Base-by-base conservation (phyloP, 345 rosid genomes). In the Raphanus raphanistrum region DNA sequence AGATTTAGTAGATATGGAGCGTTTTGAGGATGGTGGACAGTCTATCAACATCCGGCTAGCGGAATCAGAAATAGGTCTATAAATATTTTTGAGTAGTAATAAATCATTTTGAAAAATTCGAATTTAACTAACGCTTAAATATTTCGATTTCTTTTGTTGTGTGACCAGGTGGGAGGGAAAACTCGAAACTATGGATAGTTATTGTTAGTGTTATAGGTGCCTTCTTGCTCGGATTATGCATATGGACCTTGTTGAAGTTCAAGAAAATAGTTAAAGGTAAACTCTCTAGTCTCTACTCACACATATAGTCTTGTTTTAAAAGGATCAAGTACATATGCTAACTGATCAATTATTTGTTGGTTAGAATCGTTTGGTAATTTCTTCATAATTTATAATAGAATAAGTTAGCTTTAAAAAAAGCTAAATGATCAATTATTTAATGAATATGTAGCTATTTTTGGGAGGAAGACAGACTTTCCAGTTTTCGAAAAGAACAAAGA, bases 251-350 rank as follows among this genome's bases (percentile, higher is more conserved):
- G 8, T 84, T 90, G 87, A 81, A 78, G 72, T 81, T 82, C 80
- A 87, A 78, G 73, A 81, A 69, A 43, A 79, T 66, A 38, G 54
- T 84, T 16, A 76, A 65, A 87, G 95, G 98, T 91, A 69, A 50
- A 21, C 21, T 25, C 25, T 74, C 52, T 4, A 21, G n/a, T 25
- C 25, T 74, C 52, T 4, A 41, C 62, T 21, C 21, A 21, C 1
- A 21, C 21, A 21, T 21, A 21, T 21, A 21, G 21, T 21, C 21
- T 21, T 21, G 21, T 21, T 21, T 26, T 27, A 66, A 43, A 8
- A 29, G 4, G 7, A 38, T 1, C 9, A 48, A n/a, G 16, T 13
- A 17, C 54, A 13, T 48, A 48, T 12, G 15, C 54, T 45, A 45
- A 45, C 16, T 12, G 54, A 45, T 43, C 50, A 43, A 11, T 43